A percentile compares a stretch with the other conserved stretches of the same genome.
phyloP scores from a whole-genome alignment of 768 basidiomycete species.

The Macrolepiota dolichaula region DNA sequence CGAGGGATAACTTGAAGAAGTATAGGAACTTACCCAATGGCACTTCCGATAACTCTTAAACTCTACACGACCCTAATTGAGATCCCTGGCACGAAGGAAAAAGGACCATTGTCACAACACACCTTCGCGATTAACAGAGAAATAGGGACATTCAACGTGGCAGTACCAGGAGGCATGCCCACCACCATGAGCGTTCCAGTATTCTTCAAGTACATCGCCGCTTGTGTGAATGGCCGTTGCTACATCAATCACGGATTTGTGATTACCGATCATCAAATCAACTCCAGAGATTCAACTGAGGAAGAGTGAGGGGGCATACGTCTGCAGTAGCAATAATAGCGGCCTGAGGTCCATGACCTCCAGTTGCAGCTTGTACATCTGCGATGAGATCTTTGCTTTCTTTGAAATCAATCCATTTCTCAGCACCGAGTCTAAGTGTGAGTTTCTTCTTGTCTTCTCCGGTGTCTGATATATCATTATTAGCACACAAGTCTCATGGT shows the following conservation, averaged over 20 bases:
- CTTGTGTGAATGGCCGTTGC: constrained; percentile 45
- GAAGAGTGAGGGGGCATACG: no score
- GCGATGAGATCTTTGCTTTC: constrained; percentile 60
- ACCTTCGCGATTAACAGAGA: background rate
- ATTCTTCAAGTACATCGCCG: constrained; percentile 69
- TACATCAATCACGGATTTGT: constrained; percentile 14
- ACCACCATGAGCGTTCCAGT: constrained; percentile 76
- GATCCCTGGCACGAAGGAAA: background rate
- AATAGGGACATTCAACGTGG: constrained; percentile 29
- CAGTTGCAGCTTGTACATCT: constrained; percentile 62
- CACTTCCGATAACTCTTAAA: constrained; percentile 53
- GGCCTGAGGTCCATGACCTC: constrained; percentile 70
- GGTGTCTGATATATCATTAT: constrained; percentile 44
- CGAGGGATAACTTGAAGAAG: background rate
- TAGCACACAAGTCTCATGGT: background rate
- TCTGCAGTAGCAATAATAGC: constrained; percentile 56
- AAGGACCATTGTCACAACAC: background rate
- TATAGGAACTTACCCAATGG: constrained; percentile 21
- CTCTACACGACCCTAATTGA: constrained; percentile 31
- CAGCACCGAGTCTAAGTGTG: constrained; percentile 60
- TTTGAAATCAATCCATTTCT: constrained; percentile 78
- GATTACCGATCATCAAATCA: background rate
- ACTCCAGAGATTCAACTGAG: no score
- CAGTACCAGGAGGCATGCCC: constrained; percentile 66
- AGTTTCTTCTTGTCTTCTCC: constrained; percentile 70